Base-by-base conservation (phyloP, 352 stramenopile genomes). In the Phytophthora tentaculata region DNA sequence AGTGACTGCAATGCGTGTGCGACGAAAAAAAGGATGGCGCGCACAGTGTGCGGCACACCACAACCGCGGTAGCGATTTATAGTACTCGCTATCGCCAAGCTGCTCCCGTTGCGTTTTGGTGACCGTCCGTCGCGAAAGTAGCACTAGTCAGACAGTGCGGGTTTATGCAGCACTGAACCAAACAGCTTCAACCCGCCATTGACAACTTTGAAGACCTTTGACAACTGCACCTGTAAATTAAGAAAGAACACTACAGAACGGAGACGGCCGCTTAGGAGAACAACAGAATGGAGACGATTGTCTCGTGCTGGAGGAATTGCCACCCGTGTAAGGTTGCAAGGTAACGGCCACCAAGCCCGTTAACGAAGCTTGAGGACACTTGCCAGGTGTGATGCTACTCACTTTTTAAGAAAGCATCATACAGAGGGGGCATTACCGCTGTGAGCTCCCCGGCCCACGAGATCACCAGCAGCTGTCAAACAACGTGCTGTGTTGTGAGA, bases 401-500 rank as follows among this genome's bases (percentile, higher is more conserved):
- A n/a, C n/a, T n/a, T n/a, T n/a, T n/a, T n/a, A n/a, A n/a, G n/a
- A n/a, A n/a, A n/a, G n/a, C n/a, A n/a, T n/a, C n/a, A n/a, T n/a
- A n/a, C n/a, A n/a, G n/a, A n/a, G n/a, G n/a, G n/a, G n/a, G n/a
- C n/a, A n/a, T n/a, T n/a, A n/a, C n/a, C n/a, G n/a, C n/a, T n/a
- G n/a, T n/a, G n/a, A n/a, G n/a, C n/a, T n/a, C 29, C 19, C 26
- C 28, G 14, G 41, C 23, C 50, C 60, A 57, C 61, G 52, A 44
- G 23, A 50, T 29, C 26, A 55, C 13, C 10, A 60, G 17, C 59
- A 41, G 50, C 50, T 63, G 50, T 64, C 39, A 35, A n/a, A 44
- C 64, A 29, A 39, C 44, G 16, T 29, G 24, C 13, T 26, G 43
- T 17, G 20, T 61, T 44, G 43, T n/a, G n/a, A n/a, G n/a, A n/a